A percentile compares a stretch with the other conserved stretches of the same genome.
These are phyloP conservation scores for Hypoxylon subgilvum DNA, from an alignment of 495 filamentous ascomycete species.

Conservation along the genomic window DNA sequence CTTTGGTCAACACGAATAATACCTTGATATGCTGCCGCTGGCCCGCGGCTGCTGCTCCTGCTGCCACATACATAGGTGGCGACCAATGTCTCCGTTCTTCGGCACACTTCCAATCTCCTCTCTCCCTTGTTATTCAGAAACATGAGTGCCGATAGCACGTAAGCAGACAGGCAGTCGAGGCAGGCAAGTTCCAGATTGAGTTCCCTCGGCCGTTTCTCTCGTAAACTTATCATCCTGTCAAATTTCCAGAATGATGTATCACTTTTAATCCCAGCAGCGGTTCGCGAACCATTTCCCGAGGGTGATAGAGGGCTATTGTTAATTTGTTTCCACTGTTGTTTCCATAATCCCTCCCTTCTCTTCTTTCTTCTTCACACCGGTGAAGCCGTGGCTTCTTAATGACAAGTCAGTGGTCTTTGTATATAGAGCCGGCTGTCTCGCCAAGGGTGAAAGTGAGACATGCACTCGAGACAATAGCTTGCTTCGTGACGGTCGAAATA, in stretches of 20 bases:
- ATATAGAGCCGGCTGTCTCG: constrained; percentile 11
- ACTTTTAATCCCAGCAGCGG: constrained; percentile 33
- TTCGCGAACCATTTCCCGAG: constrained; percentile 26
- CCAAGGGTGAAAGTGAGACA: constrained; percentile 26
- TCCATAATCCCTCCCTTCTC: constrained; percentile 12
- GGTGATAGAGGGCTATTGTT: constrained; percentile 3
- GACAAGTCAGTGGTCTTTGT: constrained; percentile 23
- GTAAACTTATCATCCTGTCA: too few species aligned
- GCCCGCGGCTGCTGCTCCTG: too few species aligned
- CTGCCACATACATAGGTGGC: too few species aligned
- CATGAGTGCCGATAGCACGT: background rate
- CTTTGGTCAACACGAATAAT: too few species aligned
- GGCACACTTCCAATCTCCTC: background rate
- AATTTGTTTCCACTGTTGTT: too few species aligned
- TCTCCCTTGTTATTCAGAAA: background rate
- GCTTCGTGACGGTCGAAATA: background rate
- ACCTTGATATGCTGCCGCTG: background rate
- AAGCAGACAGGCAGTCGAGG: too few species aligned
- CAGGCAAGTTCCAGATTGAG: too few species aligned
- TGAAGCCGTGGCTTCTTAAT: constrained; percentile 20
- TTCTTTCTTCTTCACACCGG: too few species aligned
- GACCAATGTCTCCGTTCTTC: too few species aligned
- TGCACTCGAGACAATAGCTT: constrained; percentile 2
- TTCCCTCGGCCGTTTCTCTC: background rate
- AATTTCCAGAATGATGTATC: constrained; percentile 34